Conservation (phyloP, 306 rosid genomes). For the Dalbergia oliveri region DNA sequence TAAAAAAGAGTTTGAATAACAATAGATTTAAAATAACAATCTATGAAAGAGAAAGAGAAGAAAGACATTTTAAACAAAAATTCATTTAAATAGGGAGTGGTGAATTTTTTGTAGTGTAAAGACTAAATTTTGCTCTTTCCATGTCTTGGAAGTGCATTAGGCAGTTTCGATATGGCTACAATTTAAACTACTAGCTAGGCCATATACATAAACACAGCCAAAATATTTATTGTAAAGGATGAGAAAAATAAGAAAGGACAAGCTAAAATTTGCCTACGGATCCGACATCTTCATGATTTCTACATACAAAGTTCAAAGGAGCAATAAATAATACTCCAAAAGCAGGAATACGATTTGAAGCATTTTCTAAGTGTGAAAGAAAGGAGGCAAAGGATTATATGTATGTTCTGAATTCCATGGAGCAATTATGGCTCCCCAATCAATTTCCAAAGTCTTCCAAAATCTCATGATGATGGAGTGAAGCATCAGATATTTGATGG, state of each 20-base stretch:
- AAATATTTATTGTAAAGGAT: not conserved
- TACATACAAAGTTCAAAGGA: slow-evolving; percentile 53
- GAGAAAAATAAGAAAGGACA: slow-evolving; percentile 12
- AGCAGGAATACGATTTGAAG: slow-evolving; percentile 47
- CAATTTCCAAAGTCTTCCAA: slow-evolving; percentile 64
- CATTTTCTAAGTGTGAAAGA: slow-evolving; percentile 44
- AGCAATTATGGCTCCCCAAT: slow-evolving; percentile 69
- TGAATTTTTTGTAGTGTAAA: not conserved
- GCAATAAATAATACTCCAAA: slow-evolving; percentile 50
- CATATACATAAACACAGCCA: not conserved
- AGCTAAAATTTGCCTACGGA: slow-evolving; percentile 10
- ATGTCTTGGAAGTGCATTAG: too few relatives aligned
- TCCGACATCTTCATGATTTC: slow-evolving; percentile 63
- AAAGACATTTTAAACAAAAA: too few relatives aligned
- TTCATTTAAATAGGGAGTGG: too few relatives aligned
- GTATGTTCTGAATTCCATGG: slow-evolving; percentile 78
- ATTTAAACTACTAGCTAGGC: not conserved
- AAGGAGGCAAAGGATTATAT: slow-evolving; percentile 15
- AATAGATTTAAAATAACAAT: too few relatives aligned
- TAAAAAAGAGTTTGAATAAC: too few relatives aligned
- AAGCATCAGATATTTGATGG: slow-evolving; percentile 76
- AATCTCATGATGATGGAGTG: slow-evolving; percentile 74
- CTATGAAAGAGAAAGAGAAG: too few relatives aligned
- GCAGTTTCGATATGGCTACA: not conserved
- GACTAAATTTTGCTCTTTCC: too few relatives aligned